phyloP scores from a whole-genome alignment of 2,329 filamentous ascomycete species.

The Conoideocrella luteorostrata region DNA sequence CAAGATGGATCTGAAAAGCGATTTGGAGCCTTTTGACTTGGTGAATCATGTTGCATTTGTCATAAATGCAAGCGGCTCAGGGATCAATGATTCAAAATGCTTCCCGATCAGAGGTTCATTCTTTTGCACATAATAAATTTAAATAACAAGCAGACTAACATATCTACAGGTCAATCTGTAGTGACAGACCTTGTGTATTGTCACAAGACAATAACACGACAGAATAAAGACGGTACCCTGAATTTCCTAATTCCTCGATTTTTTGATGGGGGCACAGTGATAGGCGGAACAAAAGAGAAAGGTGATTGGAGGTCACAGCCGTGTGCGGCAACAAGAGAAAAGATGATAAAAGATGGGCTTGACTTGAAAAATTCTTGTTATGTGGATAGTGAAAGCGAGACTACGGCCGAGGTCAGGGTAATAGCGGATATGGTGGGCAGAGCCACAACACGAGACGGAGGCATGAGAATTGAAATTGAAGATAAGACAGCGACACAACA shows the following conservation, averaged over 20 bases:
- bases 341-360: conserved; percentile 34
- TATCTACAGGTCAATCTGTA: conserved; percentile 23
- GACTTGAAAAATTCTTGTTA: conserved; percentile 21
- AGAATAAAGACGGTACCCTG: conserved; percentile 57
- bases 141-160: conserved; percentile 8
- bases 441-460: conserved; percentile 36
- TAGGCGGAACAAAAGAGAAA: conserved; percentile 58
- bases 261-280: conserved; percentile 54
- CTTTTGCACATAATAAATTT: not conserved
- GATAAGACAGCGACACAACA: conserved; percentile 3
- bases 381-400: conserved; percentile 9
- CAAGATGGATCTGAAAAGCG: conserved; percentile 20
- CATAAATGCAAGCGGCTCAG: conserved; percentile 27
- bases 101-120: conserved; percentile 28
- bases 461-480: conserved; percentile 49
- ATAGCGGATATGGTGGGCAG: conserved; percentile 38
- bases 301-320: conserved; percentile 38
- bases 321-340: conserved; percentile 36
- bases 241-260: conserved; percentile 56
- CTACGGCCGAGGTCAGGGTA: conserved; percentile 21
- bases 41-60: conserved; percentile 18
- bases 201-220: conserved; percentile 45
- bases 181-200: conserved; percentile 33
- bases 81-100: conserved; percentile 25
- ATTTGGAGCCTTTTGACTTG: conserved; percentile 25